These are phyloP conservation scores for Nakaseomyces sp. DNA, from an alignment of 1,139 yeast species.

Conservation along the genomic window DNA sequence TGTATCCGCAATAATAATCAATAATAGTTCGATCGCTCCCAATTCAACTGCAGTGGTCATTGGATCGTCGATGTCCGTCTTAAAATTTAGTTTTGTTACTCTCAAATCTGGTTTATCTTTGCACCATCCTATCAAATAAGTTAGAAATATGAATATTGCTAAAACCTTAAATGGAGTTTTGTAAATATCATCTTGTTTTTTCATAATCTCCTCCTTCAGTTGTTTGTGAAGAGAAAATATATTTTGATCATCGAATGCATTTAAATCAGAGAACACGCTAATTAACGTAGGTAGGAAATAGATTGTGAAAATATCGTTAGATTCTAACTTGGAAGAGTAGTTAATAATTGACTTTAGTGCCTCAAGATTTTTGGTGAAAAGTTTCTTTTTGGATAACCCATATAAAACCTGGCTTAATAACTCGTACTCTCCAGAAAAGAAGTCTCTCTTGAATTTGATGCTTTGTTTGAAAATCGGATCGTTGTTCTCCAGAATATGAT, in stretches of 20 bases:
- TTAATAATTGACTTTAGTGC: constrained; percentile 38
- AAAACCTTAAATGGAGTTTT: constrained; percentile 51
- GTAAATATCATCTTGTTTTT: constrained; percentile 38
- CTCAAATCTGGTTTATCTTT: constrained; percentile 38
- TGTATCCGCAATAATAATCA: constrained; percentile 65
- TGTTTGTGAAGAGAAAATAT: constrained; percentile 33
- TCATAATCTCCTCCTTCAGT: constrained; percentile 26
- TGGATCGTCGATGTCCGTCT: constrained; percentile 41
- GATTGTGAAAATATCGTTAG: constrained; percentile 53
- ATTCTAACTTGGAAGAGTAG: constrained; percentile 38
- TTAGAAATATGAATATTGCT: constrained; percentile 51
- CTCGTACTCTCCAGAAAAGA: constrained; percentile 62
- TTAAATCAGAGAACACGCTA: constrained; percentile 35
- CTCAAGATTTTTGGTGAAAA: constrained; percentile 30
- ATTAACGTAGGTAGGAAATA: constrained; percentile 62
- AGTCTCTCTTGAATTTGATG: constrained; percentile 50
- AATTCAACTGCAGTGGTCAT: constrained; percentile 45
- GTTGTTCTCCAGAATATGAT: constrained; percentile 46
- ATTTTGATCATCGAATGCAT: constrained; percentile 29
- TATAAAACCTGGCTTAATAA: constrained; percentile 55
- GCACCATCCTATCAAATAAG: constrained; percentile 66
- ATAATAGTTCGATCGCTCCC: constrained; percentile 76
- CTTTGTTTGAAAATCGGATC: constrained; percentile 47
- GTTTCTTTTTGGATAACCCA: constrained; percentile 39
- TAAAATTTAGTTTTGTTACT: constrained; percentile 38